A percentile compares a stretch with the other conserved stretches of the same genome.
These are phyloP conservation scores for Talaromyces sp. DNA, from an alignment of 2,329 filamentous ascomycete species.

Conservation along the genomic window DNA sequence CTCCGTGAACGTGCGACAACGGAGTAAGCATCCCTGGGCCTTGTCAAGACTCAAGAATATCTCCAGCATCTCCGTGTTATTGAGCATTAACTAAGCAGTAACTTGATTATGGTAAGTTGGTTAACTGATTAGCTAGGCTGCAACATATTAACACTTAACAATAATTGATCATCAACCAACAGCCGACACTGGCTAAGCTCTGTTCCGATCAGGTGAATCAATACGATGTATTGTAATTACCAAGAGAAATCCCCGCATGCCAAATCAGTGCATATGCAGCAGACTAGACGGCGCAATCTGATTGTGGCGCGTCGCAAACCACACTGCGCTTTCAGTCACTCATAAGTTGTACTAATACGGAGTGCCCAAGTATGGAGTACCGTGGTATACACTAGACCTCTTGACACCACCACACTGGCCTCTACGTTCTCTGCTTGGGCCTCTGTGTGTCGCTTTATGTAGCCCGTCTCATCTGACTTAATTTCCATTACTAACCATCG, in stretches of 20 bases:
- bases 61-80: neutral
- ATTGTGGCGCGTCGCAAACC: slow-evolving; percentile 2
- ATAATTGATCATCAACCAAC: no score
- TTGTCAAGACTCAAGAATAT: no score
- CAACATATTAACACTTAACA: no score
- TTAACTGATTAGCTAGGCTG: neutral
- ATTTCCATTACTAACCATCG: neutral
- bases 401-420: slow-evolving; percentile 1
- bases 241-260: slow-evolving; percentile 6
- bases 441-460: neutral
- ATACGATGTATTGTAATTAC: neutral
- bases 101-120: no score
- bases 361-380: slow-evolving; percentile 4
- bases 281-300: neutral
- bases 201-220: neutral
- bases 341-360: neutral
- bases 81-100: neutral
- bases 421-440: slow-evolving; percentile 3
- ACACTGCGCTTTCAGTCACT: neutral
- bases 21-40: neutral
- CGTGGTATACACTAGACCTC: neutral
- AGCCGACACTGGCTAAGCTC: neutral
- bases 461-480: slow-evolving; percentile 1
- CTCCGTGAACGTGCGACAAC: neutral
- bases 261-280: slow-evolving; percentile 10